These are phyloP conservation scores for Biscogniauxia marginata DNA, from an alignment of 2,329 filamentous ascomycete genomes.

Conservation along the genomic window DNA sequence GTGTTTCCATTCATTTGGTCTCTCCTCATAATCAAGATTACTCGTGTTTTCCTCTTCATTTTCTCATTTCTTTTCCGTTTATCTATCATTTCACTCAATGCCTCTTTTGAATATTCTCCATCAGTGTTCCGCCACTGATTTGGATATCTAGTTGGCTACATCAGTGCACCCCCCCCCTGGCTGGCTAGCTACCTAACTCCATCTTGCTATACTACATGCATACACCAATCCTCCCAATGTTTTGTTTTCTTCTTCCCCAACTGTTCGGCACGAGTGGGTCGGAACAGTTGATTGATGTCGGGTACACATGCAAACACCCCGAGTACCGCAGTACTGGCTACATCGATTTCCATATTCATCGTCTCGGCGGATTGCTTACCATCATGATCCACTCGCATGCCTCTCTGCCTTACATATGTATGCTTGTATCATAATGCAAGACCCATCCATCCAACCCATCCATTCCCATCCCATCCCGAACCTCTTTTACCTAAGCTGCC, in stretches of 20 bases:
- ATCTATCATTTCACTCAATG: neutral
- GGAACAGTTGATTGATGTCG: neutral
- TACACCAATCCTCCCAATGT: neutral
- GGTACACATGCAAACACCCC: conserved; percentile 17
- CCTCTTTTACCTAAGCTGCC: neutral
- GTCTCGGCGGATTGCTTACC: conserved; percentile 1
- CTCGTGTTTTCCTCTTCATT: too few species aligned
- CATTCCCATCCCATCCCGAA: neutral
- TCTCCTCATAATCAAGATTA: too few species aligned
- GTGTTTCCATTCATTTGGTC: neutral
- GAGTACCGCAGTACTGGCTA: conserved; percentile 10
- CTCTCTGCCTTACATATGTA: neutral
- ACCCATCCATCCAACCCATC: neutral
- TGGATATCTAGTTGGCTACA: neutral
- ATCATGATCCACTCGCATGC: neutral
- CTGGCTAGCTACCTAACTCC: conserved; percentile 18
- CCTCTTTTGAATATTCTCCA: neutral
- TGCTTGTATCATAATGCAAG: neutral
- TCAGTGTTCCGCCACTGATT: neutral
- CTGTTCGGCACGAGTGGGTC: conserved; percentile 22
- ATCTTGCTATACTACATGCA: conserved; percentile 6
- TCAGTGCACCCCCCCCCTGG: neutral
- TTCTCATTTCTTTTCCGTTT: neutral
- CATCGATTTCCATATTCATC: conserved; percentile 14
- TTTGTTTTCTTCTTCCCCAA: conserved; percentile 19